Percentiles rank a stretch among this genome's conserved stretches.
Conservation (phyloP, 345 rosid species). For the Theobroma cacao region DNA sequence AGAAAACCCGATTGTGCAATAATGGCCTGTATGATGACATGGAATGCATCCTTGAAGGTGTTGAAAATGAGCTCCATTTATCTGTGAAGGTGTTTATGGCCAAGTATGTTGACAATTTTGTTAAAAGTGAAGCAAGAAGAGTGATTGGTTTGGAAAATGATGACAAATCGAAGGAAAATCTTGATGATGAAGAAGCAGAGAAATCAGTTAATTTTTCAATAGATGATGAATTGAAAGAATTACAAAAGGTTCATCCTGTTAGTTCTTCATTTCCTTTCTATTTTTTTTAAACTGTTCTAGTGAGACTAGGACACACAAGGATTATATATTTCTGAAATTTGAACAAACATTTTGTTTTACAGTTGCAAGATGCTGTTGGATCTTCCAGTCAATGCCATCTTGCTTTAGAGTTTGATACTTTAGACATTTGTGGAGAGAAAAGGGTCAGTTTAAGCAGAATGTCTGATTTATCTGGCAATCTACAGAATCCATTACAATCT, state of each 20-base stretch:
- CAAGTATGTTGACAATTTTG: constrained; percentile 46
- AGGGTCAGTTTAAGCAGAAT: constrained; percentile 23
- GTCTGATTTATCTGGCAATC: constrained; percentile 24
- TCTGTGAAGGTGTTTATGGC: constrained; percentile 45
- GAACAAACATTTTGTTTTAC: background rate
- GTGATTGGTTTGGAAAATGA: constrained; percentile 24
- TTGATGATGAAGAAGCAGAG: constrained; percentile 26
- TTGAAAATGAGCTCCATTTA: constrained; percentile 58
- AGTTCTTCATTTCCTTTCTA: background rate
- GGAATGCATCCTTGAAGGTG: constrained; percentile 43
- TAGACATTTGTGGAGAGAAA: constrained; percentile 24
- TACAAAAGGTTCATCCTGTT: constrained; percentile 21
- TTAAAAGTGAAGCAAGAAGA: constrained; percentile 49
- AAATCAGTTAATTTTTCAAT: constrained; percentile 28
- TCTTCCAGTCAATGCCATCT: constrained; percentile 22
- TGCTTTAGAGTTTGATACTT: constrained; percentile 14
- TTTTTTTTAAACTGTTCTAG: background rate
- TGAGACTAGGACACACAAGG: background rate
- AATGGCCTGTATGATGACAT: constrained; percentile 24
- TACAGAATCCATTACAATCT: constrained; percentile 27
- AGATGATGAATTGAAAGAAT: constrained; percentile 39
- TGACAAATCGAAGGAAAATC: constrained; percentile 27
- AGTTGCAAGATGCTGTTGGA: constrained; percentile 43
- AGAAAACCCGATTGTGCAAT: constrained; percentile 16
- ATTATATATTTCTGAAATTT: background rate